These are phyloP conservation scores for Pleurotus eryngii DNA, from an alignment of 768 basidiomycete genomes.

Conservation along the genomic window DNA sequence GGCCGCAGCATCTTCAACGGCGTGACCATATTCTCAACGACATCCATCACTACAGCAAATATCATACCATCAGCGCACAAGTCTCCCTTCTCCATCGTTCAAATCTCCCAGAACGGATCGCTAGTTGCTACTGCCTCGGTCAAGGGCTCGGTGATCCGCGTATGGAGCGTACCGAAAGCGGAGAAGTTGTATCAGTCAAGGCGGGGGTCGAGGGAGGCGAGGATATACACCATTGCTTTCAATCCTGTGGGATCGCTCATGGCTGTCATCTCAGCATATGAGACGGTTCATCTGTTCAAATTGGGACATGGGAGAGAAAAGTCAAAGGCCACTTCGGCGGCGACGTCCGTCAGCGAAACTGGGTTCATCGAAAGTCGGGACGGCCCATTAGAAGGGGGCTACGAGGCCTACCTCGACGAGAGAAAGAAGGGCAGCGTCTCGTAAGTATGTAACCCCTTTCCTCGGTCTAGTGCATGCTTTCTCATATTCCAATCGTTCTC, in stretches of 20 bases:
- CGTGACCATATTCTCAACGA: constrained; percentile 92
- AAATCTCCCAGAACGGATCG: constrained; percentile 83
- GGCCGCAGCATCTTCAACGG: constrained; percentile 34
- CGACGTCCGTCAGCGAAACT: constrained; percentile 57
- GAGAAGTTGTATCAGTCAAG: constrained; percentile 96
- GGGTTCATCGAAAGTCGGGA: constrained; percentile 66
- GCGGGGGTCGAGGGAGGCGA: constrained; percentile 81
- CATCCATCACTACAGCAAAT: constrained; percentile 87
- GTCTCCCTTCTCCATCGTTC: too few species aligned
- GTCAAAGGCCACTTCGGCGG: too few species aligned
- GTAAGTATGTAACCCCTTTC: constrained; percentile 27
- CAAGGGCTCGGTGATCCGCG: constrained; percentile 96
- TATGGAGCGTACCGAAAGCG: constrained; percentile 86
- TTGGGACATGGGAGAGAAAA: too few species aligned
- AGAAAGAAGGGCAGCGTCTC: constrained; percentile 64
- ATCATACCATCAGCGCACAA: too few species aligned
- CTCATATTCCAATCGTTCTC: too few species aligned
- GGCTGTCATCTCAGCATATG: too few species aligned
- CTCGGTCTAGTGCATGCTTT: constrained; percentile 1
- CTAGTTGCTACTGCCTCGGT: constrained; percentile 91
- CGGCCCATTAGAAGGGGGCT: constrained; percentile 68
- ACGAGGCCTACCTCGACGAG: constrained; percentile 79
- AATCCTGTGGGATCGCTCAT: constrained; percentile 81
- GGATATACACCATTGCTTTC: constrained; percentile 67
- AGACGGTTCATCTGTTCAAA: too few species aligned